Evolutionary conservation across 495 filamentous ascomycete genomes (phyloP).

Genomic region (Amorphotheca resinae): DNA sequence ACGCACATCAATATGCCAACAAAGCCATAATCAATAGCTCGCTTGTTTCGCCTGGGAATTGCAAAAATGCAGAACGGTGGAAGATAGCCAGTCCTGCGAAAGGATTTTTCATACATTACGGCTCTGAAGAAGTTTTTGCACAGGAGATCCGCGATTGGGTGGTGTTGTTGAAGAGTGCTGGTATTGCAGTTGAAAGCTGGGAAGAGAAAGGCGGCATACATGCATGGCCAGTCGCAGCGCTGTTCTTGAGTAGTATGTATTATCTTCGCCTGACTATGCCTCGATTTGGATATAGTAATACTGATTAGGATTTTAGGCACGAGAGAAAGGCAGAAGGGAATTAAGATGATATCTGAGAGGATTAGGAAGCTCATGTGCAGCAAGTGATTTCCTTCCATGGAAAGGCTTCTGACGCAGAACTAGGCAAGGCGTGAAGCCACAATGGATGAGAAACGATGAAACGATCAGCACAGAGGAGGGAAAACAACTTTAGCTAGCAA

Average conservation of each 20-base stretch:
- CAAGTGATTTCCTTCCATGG: too few relatives aligned
- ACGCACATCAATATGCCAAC: constrained; percentile 50
- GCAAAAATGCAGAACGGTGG: constrained; percentile 53
- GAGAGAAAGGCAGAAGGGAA: constrained; percentile 5
- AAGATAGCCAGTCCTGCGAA: constrained; percentile 39
- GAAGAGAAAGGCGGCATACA: constrained; percentile 51
- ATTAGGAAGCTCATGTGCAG: constrained; percentile 3
- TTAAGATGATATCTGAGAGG: background rate
- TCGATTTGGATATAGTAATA: constrained; percentile 30
- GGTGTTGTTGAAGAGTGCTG: constrained; percentile 31
- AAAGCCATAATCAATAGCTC: constrained; percentile 34
- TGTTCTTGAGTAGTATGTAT: constrained; percentile 48
- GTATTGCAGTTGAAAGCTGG: constrained; percentile 32
- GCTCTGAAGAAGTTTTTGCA: constrained; percentile 59
- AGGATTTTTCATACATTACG: constrained; percentile 53
- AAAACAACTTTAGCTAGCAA: too few relatives aligned
- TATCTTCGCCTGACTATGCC: constrained; percentile 42
- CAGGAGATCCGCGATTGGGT: constrained; percentile 46
- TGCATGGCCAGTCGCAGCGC: constrained; percentile 62
- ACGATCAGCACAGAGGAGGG: too few relatives aligned
- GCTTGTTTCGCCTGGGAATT: constrained; percentile 53
- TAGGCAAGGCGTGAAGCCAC: too few relatives aligned
- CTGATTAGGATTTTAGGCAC: background rate
- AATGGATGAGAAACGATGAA: too few relatives aligned
- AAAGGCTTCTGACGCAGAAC: too few relatives aligned